These are phyloP conservation scores for Paramyrothecium roridum DNA, from an alignment of 2,329 filamentous ascomycete genomes.

Conservation along the genomic window DNA sequence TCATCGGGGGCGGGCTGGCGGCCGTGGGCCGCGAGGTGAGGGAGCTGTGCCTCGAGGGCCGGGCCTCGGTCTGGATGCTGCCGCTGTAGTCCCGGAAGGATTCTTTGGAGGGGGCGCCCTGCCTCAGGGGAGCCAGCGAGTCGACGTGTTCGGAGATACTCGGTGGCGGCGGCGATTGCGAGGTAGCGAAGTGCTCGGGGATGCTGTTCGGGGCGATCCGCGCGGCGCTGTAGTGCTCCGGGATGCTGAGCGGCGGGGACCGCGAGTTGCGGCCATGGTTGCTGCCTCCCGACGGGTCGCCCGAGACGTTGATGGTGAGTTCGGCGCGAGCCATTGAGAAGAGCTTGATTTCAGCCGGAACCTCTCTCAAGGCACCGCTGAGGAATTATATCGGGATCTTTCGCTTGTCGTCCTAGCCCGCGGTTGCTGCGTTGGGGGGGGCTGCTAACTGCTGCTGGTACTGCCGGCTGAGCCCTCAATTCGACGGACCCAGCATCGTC, in stretches of 20 bases:
- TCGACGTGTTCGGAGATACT: background rate
- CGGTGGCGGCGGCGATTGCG: background rate
- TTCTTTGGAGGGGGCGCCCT: background rate
- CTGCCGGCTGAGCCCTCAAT: background rate
- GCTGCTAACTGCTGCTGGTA: background rate
- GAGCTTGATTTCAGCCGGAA: background rate
- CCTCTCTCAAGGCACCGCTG: background rate
- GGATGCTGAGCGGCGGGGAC: background rate
- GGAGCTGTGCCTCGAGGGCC: background rate
- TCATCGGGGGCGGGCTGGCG: slow-evolving; percentile 1
- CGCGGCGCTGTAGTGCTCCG: background rate
- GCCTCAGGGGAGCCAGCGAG: background rate
- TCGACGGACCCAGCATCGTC: background rate
- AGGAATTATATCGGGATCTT: background rate
- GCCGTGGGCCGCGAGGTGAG: background rate
- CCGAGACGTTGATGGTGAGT: background rate
- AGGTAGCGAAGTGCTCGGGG: background rate
- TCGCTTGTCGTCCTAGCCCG: background rate
- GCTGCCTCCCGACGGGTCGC: background rate
- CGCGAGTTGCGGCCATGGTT: background rate
- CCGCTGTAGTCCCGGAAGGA: background rate
- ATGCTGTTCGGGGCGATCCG: background rate
- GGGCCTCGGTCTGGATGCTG: background rate
- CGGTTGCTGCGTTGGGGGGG: background rate
- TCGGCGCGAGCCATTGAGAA: background rate